phyloP scores from a whole-genome alignment of 2,329 filamentous ascomycete species.

The Penicillium sclerotigenum region DNA sequence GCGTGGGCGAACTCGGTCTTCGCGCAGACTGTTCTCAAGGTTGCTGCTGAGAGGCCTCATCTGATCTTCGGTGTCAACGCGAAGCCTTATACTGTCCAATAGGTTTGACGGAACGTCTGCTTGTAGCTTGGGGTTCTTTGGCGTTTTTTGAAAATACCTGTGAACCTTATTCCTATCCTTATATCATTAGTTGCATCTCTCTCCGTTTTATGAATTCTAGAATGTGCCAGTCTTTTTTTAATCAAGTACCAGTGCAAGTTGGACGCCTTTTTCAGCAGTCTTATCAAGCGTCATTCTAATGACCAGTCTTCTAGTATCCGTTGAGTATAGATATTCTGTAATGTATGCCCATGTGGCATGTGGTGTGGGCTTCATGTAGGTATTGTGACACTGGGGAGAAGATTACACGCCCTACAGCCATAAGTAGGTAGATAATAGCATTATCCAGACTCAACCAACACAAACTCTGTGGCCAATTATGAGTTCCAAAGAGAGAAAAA shows the following conservation, averaged over 20 bases:
- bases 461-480: too few relatives aligned
- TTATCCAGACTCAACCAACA: too few relatives aligned
- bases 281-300: background rate
- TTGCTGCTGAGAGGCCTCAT: constrained; percentile 85
- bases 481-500: too few relatives aligned
- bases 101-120: background rate
- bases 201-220: background rate
- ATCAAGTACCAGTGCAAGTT: too few relatives aligned
- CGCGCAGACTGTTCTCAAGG: constrained; percentile 82
- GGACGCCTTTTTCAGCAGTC: too few relatives aligned
- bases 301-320: too few relatives aligned
- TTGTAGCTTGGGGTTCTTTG: background rate
- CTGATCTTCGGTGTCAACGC: constrained; percentile 69
- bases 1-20: constrained; percentile 98
- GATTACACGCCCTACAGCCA: too few relatives aligned
- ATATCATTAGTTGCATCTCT: background rate
- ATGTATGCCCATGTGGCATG: too few relatives aligned
- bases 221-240: background rate
- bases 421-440: too few relatives aligned
- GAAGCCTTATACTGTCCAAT: constrained; percentile 27
- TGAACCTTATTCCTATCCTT: background rate
- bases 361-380: too few relatives aligned
- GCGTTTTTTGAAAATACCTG: background rate
- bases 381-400: too few relatives aligned
- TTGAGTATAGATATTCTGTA: too few relatives aligned